A percentile compares a stretch with the other conserved stretches of the same genome.
Conservation (phyloP, 495 filamentous ascomycete genomes). For the Ramalina peruviana region DNA sequence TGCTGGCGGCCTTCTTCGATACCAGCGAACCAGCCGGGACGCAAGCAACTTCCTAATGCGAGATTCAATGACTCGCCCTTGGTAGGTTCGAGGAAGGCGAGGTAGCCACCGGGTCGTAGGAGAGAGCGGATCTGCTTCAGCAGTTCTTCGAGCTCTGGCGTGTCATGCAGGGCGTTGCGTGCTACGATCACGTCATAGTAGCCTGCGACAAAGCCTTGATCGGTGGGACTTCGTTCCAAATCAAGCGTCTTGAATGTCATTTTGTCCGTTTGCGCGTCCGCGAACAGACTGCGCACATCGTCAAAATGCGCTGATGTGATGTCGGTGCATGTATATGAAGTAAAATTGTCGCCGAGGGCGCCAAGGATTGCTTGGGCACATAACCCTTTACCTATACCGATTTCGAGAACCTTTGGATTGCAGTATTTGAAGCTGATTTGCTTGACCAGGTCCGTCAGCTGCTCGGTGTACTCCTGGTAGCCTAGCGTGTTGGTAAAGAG, state of each 20-base stretch:
- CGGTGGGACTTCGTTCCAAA: constrained; percentile 21
- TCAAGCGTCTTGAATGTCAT: constrained; percentile 34
- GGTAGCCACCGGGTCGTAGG: constrained; percentile 25
- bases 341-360: constrained; percentile 10
- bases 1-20: constrained; percentile 23
- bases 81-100: constrained; percentile 23
- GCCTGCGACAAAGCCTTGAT: constrained; percentile 29
- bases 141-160: constrained; percentile 20
- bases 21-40: constrained; percentile 40
- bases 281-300: constrained; percentile 24
- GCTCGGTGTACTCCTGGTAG: too few relatives aligned
- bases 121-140: constrained; percentile 22
- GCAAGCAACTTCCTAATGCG: constrained; percentile 21
- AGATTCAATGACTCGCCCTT: constrained; percentile 15
- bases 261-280: constrained; percentile 15
- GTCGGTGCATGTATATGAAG: constrained; percentile 35
- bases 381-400: constrained; percentile 23
- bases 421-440: constrained; percentile 21
- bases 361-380: constrained; percentile 25
- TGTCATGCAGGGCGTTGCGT: constrained; percentile 25
- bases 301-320: constrained; percentile 20
- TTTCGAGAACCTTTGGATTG: constrained; percentile 22
- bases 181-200: constrained; percentile 29
- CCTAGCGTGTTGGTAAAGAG: too few relatives aligned
- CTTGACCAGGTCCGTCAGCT: constrained; percentile 12